Conservation (phyloP, 495 filamentous ascomycete genomes). For the Penicillium steckii region DNA sequence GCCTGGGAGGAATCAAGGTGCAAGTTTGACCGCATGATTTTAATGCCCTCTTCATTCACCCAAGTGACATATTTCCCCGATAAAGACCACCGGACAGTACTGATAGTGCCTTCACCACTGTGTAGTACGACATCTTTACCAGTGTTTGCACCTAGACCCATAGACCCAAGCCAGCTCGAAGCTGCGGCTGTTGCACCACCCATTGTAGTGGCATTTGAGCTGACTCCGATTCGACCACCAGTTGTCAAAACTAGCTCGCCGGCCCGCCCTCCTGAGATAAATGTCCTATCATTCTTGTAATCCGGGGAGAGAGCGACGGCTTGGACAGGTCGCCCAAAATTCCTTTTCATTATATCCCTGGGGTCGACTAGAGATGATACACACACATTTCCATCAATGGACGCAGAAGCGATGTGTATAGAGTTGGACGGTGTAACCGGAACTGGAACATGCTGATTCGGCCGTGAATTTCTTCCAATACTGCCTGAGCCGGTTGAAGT, state of each 20-base stretch:
- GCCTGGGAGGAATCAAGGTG: constrained; percentile 72
- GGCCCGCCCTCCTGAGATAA: constrained; percentile 85
- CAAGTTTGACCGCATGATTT: constrained; percentile 91
- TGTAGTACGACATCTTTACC: constrained; percentile 89
- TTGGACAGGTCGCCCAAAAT: constrained; percentile 90
- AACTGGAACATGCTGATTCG: constrained; percentile 41
- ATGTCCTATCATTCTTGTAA: constrained; percentile 82
- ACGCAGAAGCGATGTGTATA: constrained; percentile 89
- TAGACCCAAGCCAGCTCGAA: constrained; percentile 86
- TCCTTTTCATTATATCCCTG: constrained; percentile 82
- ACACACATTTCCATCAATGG: constrained; percentile 93
- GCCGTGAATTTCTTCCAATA: constrained; percentile 49
- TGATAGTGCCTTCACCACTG: constrained; percentile 88
- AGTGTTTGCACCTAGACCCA: constrained; percentile 72
- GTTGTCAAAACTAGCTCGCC: constrained; percentile 88
- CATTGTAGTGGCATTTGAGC: constrained; percentile 75
- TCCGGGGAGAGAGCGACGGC: constrained; percentile 89
- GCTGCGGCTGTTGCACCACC: constrained; percentile 76
- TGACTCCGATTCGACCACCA: constrained; percentile 74
- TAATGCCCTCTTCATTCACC: constrained; percentile 95
- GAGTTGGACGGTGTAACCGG: constrained; percentile 76
- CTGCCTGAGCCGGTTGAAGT: constrained; percentile 48
- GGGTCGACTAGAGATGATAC: constrained; percentile 75
- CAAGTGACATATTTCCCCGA: constrained; percentile 89
- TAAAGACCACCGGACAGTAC: constrained; percentile 86